Conservation (phyloP, 2,329 filamentous ascomycete species). For the Exophiala oligosperma region DNA sequence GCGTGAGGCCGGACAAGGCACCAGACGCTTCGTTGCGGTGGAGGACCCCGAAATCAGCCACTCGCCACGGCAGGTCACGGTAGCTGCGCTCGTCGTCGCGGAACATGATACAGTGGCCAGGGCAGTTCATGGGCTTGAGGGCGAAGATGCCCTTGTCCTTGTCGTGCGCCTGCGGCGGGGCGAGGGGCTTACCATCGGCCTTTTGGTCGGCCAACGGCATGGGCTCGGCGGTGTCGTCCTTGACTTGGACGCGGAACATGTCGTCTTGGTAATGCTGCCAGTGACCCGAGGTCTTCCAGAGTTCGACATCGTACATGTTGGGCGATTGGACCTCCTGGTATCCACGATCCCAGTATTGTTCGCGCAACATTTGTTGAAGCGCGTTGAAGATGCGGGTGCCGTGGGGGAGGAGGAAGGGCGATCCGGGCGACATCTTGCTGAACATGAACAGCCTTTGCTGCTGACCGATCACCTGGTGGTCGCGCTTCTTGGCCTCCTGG, state of each 20-base stretch:
- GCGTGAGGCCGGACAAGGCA: slow-evolving; percentile 83
- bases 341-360: slow-evolving; percentile 88
- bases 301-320: slow-evolving; percentile 89
- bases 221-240: slow-evolving; percentile 27
- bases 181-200: slow-evolving; percentile 21
- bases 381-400: slow-evolving; percentile 93
- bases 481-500: slow-evolving; percentile 96
- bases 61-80: slow-evolving; percentile 82
- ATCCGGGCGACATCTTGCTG: slow-evolving; percentile 88
- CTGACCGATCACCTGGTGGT: slow-evolving; percentile 89
- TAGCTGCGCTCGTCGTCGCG: slow-evolving; percentile 81
- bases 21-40: slow-evolving; percentile 96
- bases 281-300: slow-evolving; percentile 95
- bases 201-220: slow-evolving; percentile 28
- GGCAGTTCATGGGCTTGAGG: slow-evolving; percentile 98
- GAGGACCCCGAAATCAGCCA: slow-evolving; percentile 93
- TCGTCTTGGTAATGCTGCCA: slow-evolving; percentile 94
- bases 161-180: slow-evolving; percentile 37
- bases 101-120: slow-evolving; percentile 84
- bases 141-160: slow-evolving; percentile 79
- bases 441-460: slow-evolving; percentile 99
- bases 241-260: slow-evolving; percentile 78
- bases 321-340: slow-evolving; percentile 95
- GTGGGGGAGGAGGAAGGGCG: slow-evolving; percentile 87
- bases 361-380: slow-evolving; percentile 74